A percentile compares a stretch with the other conserved stretches of the same genome.
Evolutionary conservation across 2,329 filamentous ascomycete genomes (phyloP).

Genomic region (Penicillium sp.): DNA sequence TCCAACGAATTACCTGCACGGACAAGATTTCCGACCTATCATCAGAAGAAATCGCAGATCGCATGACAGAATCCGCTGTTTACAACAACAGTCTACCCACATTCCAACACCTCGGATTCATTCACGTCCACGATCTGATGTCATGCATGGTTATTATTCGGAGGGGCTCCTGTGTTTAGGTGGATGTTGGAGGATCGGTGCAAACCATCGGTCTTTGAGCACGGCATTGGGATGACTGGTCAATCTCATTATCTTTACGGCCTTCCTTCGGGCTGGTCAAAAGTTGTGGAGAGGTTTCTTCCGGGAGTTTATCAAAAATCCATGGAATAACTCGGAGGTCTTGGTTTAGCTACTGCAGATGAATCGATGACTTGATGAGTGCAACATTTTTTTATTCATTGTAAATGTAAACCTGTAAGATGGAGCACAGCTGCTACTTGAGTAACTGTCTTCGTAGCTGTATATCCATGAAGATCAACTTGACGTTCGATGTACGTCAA

Average conservation of each 20-base stretch:
- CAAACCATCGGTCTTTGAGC: slow-evolving; percentile 14
- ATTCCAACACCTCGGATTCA: slow-evolving; percentile 31
- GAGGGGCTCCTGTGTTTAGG: slow-evolving; percentile 35
- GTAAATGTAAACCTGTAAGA: not conserved
- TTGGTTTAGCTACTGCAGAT: slow-evolving; percentile 29
- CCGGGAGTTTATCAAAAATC: slow-evolving; percentile 36
- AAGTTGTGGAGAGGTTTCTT: slow-evolving; percentile 38
- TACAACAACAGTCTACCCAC: slow-evolving; percentile 21
- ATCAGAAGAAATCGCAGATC: slow-evolving; percentile 19
- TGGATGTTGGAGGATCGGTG: slow-evolving; percentile 31
- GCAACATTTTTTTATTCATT: slow-evolving; percentile 1
- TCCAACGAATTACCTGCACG: slow-evolving; percentile 23
- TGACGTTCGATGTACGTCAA: not conserved
- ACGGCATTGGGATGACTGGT: slow-evolving; percentile 33
- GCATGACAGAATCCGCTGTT: slow-evolving; percentile 31
- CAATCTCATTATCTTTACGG: slow-evolving; percentile 30
- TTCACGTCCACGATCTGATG: slow-evolving; percentile 30
- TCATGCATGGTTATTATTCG: slow-evolving; percentile 27
- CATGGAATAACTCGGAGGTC: slow-evolving; percentile 24
- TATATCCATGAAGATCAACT: not conserved
- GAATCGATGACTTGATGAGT: slow-evolving; percentile 27
- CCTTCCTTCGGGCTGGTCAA: slow-evolving; percentile 17
- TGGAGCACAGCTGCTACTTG: not conserved
- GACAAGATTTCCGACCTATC: slow-evolving; percentile 17
- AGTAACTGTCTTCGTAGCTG: not conserved